phyloP scores from a whole-genome alignment of 768 basidiomycete species.

The Phallus indusiatus region DNA sequence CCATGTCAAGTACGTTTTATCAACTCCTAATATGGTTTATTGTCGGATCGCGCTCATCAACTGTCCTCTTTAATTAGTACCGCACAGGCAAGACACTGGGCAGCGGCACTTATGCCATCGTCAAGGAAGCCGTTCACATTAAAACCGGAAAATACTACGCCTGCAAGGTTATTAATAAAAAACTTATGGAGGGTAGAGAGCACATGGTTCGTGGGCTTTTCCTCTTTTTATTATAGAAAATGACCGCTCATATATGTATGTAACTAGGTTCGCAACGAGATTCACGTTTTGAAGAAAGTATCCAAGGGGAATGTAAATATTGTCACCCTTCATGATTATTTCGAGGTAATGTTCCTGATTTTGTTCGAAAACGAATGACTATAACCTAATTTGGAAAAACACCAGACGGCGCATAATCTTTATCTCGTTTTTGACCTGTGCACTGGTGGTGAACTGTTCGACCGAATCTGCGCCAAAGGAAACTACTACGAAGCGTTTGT shows the following conservation, averaged over 20 bases:
- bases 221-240: conserved; percentile 3
- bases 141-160: conserved; percentile 92
- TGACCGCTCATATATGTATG: not conserved
- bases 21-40: not conserved
- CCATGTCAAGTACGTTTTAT: conserved; percentile 10
- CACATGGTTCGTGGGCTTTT: conserved; percentile 68
- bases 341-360: conserved; percentile 51
- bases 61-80: conserved; percentile 46
- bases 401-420: conserved; percentile 80
- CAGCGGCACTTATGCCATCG: conserved; percentile 91
- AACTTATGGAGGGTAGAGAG: conserved; percentile 95
- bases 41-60: not conserved
- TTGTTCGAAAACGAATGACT: not conserved
- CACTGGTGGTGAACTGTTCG: conserved; percentile 97
- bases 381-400: not conserved
- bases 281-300: conserved; percentile 85
- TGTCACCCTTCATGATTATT: conserved; percentile 93
- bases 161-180: conserved; percentile 99
- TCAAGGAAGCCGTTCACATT: conserved; percentile 92
- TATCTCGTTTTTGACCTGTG: conserved; percentile 95
- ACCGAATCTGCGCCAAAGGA: conserved; percentile 95
- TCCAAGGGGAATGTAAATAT: conserved; percentile 87
- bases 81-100: conserved; percentile 83
- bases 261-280: conserved; percentile 87
- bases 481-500: conserved; percentile 90